Conservation (phyloP, 306 rosid genomes). For the Quercus suber region DNA sequence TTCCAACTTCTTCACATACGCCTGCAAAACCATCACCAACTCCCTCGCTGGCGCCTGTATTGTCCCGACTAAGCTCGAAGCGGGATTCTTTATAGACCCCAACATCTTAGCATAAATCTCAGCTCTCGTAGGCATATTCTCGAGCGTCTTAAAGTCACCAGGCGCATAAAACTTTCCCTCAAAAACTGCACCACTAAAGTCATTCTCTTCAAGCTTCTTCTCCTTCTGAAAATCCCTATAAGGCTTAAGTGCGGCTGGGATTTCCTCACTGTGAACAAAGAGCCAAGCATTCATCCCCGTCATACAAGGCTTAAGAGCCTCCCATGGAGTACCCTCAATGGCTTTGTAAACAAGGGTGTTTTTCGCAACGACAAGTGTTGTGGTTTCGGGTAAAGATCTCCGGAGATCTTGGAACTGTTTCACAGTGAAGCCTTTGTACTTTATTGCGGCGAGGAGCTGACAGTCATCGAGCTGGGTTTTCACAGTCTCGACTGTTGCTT, state of each 20-base stretch:
- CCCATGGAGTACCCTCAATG: conserved; percentile 79
- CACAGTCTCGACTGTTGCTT: conserved; percentile 70
- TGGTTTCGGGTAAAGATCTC: conserved; percentile 56
- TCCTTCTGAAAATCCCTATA: conserved; percentile 84
- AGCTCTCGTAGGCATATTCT: conserved; percentile 70
- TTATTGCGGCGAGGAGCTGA: conserved; percentile 73
- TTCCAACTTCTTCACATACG: conserved; percentile 73
- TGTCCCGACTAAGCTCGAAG: conserved; percentile 65
- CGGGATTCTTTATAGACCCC: conserved; percentile 65
- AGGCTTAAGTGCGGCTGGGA: conserved; percentile 81
- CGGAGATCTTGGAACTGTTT: conserved; percentile 88
- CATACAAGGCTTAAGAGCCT: conserved; percentile 82
- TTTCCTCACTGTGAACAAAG: conserved; percentile 88
- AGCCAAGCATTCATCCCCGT: conserved; percentile 95
- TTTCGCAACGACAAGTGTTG: conserved; percentile 80
- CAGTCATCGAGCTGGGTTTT: conserved; percentile 69
- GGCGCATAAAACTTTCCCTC: conserved; percentile 88
- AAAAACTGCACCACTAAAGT: conserved; percentile 87
- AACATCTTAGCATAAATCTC: conserved; percentile 76
- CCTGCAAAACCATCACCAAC: conserved; percentile 65
- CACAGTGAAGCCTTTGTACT: conserved; percentile 87
- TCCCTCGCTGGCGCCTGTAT: conserved; percentile 90
- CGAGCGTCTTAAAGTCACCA: conserved; percentile 60
- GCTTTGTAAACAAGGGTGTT: conserved; percentile 89
- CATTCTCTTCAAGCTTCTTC: conserved; percentile 74